A percentile compares a stretch with the other conserved stretches of the same genome.
Evolutionary conservation across 1,284 basidiomycete species (phyloP).

Genomic region (Ustilago lituana): DNA sequence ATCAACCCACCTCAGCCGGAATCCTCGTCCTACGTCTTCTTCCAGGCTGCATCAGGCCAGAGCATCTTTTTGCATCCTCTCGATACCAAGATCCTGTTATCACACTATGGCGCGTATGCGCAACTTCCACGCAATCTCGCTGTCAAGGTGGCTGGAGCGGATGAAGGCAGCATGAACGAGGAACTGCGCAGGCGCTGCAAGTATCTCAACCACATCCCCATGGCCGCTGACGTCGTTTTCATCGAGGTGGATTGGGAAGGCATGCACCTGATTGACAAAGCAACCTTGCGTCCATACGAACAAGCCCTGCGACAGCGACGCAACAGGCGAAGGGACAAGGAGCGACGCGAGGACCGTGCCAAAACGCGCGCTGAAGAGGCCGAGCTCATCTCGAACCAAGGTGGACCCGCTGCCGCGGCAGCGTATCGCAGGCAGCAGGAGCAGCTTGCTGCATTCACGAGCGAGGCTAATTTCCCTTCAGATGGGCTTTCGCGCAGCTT

Average conservation of each 20-base stretch:
- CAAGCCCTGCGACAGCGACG: conserved; percentile 55
- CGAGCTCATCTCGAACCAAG: conserved; percentile 39
- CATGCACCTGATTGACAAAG: conserved; percentile 50
- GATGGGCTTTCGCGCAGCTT: conserved; percentile 49
- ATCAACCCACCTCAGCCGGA: conserved; percentile 62
- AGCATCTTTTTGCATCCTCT: conserved; percentile 93
- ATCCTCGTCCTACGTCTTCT: conserved; percentile 80
- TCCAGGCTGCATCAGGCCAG: conserved; percentile 90
- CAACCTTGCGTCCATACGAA: conserved; percentile 57
- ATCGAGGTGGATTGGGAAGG: conserved; percentile 79
- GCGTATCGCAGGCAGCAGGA: conserved; percentile 44
- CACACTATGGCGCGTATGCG: conserved; percentile 83
- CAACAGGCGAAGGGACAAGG: conserved; percentile 54
- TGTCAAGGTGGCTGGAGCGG: conserved; percentile 80
- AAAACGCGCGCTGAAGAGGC: conserved; percentile 57
- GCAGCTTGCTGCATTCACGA: conserved; percentile 35
- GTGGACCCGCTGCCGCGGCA: conserved; percentile 35
- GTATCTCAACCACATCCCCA: conserved; percentile 90
- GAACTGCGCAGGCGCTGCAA: conserved; percentile 93
- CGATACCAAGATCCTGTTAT: conserved; percentile 90
- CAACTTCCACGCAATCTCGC: conserved; percentile 84
- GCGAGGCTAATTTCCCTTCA: conserved; percentile 43
- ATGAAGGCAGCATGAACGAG: conserved; percentile 79
- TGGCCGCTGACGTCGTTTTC: conserved; percentile 92
- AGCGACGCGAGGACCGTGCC: conserved; percentile 59